Evolutionary conservation across 805 yeast genomes (phyloP).

Genomic region (Komagataella kurtzmanii): DNA sequence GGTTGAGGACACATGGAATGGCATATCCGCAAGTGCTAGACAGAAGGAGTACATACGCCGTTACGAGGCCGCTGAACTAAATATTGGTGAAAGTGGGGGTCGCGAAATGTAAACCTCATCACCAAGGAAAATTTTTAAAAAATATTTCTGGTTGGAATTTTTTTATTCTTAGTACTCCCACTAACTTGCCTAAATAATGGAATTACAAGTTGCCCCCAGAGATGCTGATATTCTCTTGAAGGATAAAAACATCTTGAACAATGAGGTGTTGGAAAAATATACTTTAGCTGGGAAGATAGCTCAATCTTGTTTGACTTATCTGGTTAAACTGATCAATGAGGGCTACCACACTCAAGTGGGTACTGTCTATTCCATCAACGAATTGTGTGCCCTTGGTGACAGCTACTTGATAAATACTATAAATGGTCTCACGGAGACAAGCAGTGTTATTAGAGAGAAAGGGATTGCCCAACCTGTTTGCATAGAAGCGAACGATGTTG

Average conservation of each 20-base stretch:
- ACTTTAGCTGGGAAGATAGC: constrained; percentile 82
- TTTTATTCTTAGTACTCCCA: not conserved
- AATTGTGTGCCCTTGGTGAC: constrained; percentile 76
- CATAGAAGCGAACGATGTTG: constrained; percentile 71
- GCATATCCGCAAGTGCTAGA: constrained; percentile 10
- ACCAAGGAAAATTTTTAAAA: not conserved
- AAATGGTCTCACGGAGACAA: constrained; percentile 36
- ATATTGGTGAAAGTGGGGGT: not conserved
- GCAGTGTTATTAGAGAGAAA: constrained; percentile 58
- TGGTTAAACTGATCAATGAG: constrained; percentile 54
- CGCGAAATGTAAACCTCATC: not conserved
- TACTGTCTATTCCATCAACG: constrained; percentile 40
- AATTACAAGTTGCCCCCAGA: not conserved
- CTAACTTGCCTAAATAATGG: not conserved
- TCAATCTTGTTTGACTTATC: constrained; percentile 66
- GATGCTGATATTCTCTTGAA: constrained; percentile 63
- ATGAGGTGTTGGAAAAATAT: constrained; percentile 61
- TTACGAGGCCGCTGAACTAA: not conserved
- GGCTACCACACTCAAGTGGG: constrained; percentile 50
- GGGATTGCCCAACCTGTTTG: constrained; percentile 91
- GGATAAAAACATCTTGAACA: constrained; percentile 56
- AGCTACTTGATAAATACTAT: constrained; percentile 52
- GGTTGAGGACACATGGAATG: constrained; percentile 46
- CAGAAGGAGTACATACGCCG: not conserved
- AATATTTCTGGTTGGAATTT: not conserved